A percentile compares a stretch with the other conserved stretches of the same genome.
Evolutionary conservation across 2,329 filamentous ascomycete species (phyloP).

Genomic region (Ascochyta pisi): DNA sequence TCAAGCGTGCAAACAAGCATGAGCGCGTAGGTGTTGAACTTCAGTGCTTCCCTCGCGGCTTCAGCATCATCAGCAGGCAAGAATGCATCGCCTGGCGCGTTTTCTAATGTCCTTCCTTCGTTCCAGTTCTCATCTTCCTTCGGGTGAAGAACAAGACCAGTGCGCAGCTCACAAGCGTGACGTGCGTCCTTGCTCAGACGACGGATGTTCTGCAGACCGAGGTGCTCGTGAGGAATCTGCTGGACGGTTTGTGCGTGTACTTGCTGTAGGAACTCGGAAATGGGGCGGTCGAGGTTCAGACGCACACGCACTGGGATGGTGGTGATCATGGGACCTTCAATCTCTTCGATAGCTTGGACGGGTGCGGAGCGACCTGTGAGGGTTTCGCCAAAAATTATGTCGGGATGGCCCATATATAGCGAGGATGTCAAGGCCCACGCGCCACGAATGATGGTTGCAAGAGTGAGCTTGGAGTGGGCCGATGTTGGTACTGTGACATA

Average conservation of each 20-base stretch:
- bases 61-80: slow-evolving; percentile 64
- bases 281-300: slow-evolving; percentile 52
- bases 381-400: slow-evolving; percentile 66
- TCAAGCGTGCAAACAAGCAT: slow-evolving; percentile 71
- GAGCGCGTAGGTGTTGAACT: slow-evolving; percentile 65
- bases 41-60: slow-evolving; percentile 65
- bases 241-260: slow-evolving; percentile 64
- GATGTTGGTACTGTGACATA: slow-evolving; percentile 51
- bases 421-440: slow-evolving; percentile 67
- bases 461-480: slow-evolving; percentile 51
- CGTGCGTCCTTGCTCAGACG: slow-evolving; percentile 44
- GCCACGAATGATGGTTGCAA: slow-evolving; percentile 62
- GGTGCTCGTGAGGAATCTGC: slow-evolving; percentile 70
- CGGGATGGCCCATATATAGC: slow-evolving; percentile 60
- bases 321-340: slow-evolving; percentile 67
- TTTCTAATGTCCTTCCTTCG: slow-evolving; percentile 24
- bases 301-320: slow-evolving; percentile 64
- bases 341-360: slow-evolving; percentile 57
- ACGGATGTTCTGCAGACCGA: slow-evolving; percentile 67
- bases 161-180: slow-evolving; percentile 45
- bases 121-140: slow-evolving; percentile 37
- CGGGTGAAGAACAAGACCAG: slow-evolving; percentile 49
- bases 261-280: slow-evolving; percentile 61
- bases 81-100: slow-evolving; percentile 58
- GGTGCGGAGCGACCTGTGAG: slow-evolving; percentile 62